These are phyloP conservation scores for Odontarrhena argentea DNA, from an alignment of 345 rosid species.

Conservation along the genomic window DNA sequence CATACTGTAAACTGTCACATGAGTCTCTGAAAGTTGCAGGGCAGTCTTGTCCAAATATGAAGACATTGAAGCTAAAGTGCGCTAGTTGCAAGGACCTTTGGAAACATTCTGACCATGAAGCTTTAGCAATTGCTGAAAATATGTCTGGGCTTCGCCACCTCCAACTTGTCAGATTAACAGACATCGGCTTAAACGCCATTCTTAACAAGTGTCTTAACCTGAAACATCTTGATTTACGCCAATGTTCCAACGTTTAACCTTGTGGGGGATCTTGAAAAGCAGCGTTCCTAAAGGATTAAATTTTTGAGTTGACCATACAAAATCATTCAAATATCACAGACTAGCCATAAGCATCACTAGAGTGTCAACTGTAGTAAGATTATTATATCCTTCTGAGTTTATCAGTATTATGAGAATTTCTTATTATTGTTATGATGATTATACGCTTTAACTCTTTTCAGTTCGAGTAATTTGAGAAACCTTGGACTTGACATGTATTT, in stretches of 20 bases:
- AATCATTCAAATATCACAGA: no score
- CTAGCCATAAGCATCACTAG: no score
- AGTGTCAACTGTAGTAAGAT: no score
- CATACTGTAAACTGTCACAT: slow-evolving; percentile 9
- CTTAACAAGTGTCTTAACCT: slow-evolving; percentile 58
- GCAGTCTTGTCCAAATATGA: slow-evolving; percentile 25
- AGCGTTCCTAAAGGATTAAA: slow-evolving; percentile 42
- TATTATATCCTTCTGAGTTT: no score
- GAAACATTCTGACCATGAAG: slow-evolving; percentile 41
- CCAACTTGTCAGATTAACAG: slow-evolving; percentile 53
- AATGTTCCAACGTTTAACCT: slow-evolving; percentile 52
- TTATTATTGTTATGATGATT: no score
- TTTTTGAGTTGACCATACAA: no score
- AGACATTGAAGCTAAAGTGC: slow-evolving; percentile 29
- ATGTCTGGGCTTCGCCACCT: slow-evolving; percentile 57
- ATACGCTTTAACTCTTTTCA: no score
- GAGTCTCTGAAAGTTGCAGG: slow-evolving; percentile 9
- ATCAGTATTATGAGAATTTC: no score
- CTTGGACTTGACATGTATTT: no score
- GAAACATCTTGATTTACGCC: slow-evolving; percentile 65
- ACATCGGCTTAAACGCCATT: slow-evolving; percentile 58
- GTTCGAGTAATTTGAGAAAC: no score
- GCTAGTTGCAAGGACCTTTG: slow-evolving; percentile 11
- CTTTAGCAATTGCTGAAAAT: slow-evolving; percentile 55
- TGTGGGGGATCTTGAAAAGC: slow-evolving; percentile 45